Evolutionary conservation across 2,329 filamentous ascomycete species (phyloP).

Genomic region (Truncatella angustata): DNA sequence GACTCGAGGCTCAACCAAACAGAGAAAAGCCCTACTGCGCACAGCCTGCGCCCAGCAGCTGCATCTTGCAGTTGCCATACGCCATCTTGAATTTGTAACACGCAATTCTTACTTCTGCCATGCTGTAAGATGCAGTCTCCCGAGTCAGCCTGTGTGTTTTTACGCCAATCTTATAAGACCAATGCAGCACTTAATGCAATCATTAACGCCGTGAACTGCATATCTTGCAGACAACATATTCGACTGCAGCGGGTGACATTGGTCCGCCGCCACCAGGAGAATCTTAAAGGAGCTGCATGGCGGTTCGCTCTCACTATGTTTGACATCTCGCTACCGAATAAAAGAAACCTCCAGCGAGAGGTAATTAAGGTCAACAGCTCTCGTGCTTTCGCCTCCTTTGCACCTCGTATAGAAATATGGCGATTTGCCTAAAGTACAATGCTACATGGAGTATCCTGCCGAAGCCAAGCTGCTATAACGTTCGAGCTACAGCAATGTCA

Average conservation of each 20-base stretch:
- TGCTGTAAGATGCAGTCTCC: background rate
- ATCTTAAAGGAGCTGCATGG: background rate
- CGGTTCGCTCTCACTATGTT: background rate
- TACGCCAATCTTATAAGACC: background rate
- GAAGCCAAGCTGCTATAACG: too few relatives aligned
- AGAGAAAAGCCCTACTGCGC: conserved; percentile 21
- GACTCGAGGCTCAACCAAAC: background rate
- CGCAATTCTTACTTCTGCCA: background rate
- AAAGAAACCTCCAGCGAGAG: too few relatives aligned
- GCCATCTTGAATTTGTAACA: conserved; percentile 1
- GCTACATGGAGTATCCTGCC: too few relatives aligned
- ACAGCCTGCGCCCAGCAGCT: conserved; percentile 7
- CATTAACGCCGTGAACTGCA: background rate
- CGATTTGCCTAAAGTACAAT: too few relatives aligned
- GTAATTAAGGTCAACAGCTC: too few relatives aligned
- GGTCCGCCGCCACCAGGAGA: too few relatives aligned
- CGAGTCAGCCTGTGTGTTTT: background rate
- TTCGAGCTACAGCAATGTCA: too few relatives aligned
- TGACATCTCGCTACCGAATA: background rate
- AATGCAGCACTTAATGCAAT: background rate
- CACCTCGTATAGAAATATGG: too few relatives aligned
- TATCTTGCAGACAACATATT: background rate
- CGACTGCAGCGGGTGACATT: background rate
- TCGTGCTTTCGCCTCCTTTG: too few relatives aligned
- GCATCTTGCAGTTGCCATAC: conserved; percentile 11